Percentiles rank a stretch among this genome's conserved stretches.
phyloP scores from a whole-genome alignment of 2,329 filamentous ascomycete genomes.

The Sarocladium kiliense region DNA sequence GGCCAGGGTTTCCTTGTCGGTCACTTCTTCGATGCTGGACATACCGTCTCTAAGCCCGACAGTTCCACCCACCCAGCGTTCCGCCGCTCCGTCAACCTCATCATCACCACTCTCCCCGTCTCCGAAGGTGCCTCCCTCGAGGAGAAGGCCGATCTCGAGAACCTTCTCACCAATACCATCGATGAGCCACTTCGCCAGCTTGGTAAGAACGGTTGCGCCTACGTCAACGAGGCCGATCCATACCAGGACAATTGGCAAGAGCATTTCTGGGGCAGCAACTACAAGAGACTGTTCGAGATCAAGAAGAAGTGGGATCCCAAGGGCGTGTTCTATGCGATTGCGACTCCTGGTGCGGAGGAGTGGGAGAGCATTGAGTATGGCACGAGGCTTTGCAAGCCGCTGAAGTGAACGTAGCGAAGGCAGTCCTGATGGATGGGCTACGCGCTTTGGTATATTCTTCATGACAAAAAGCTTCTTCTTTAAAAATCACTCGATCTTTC shows the following conservation, averaged over 20 bases:
- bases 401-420: neutral
- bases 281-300: conserved; percentile 33
- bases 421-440: neutral
- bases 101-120: conserved; percentile 28
- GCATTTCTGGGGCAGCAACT: conserved; percentile 43
- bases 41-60: conserved; percentile 27
- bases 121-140: conserved; percentile 33
- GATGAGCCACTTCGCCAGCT: conserved; percentile 27
- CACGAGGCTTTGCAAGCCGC: conserved; percentile 2
- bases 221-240: conserved; percentile 48
- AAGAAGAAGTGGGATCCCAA: conserved; percentile 47
- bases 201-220: conserved; percentile 26
- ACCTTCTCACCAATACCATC: conserved; percentile 30
- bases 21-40: conserved; percentile 33
- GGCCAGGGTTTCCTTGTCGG: conserved; percentile 27
- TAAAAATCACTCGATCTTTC: neutral
- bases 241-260: conserved; percentile 35
- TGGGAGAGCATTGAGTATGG: conserved; percentile 8
- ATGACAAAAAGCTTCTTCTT: neutral
- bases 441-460: neutral
- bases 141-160: conserved; percentile 35
- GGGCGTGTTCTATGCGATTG: conserved; percentile 34
- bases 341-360: conserved; percentile 1
- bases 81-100: conserved; percentile 27
- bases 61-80: conserved; percentile 35